phyloP scores from a whole-genome alignment of 2,329 filamentous ascomycete species.

The Diaporthe citriasiana region DNA sequence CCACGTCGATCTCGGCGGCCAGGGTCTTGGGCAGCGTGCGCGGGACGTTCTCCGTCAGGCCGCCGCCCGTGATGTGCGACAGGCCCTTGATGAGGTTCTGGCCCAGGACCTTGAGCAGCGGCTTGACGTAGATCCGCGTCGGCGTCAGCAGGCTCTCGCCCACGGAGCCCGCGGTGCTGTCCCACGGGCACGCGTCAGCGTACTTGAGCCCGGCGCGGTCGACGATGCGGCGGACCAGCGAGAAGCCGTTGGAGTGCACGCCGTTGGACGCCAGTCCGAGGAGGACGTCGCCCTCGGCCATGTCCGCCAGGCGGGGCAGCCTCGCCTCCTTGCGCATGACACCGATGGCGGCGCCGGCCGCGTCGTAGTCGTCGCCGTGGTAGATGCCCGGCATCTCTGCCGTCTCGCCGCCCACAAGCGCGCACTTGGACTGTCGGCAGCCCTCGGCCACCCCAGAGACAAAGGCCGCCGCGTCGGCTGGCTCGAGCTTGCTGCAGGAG shows the following conservation, averaged over 20 bases:
- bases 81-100: slow-evolving; percentile 86
- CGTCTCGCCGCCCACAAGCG: slow-evolving; percentile 96
- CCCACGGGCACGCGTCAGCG: slow-evolving; percentile 83
- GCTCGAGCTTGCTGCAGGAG: slow-evolving; percentile 89
- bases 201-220: slow-evolving; percentile 80
- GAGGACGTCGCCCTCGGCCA: slow-evolving; percentile 87
- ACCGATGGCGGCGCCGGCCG: slow-evolving; percentile 90
- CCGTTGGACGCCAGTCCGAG: slow-evolving; percentile 89
- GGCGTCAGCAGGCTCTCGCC: slow-evolving; percentile 88
- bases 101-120: slow-evolving; percentile 75
- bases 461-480: slow-evolving; percentile 84
- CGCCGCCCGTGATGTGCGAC: slow-evolving; percentile 96
- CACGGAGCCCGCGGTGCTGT: slow-evolving; percentile 62
- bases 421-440: slow-evolving; percentile 87
- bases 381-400: slow-evolving; percentile 99
- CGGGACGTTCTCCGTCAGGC: slow-evolving; percentile 92
- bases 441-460: slow-evolving; percentile 91
- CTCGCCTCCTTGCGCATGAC: slow-evolving; percentile 79
- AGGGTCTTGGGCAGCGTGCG: slow-evolving; percentile 88
- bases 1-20: slow-evolving; percentile 84
- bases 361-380: slow-evolving; percentile 89
- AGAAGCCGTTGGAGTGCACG: slow-evolving; percentile 97
- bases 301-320: slow-evolving; percentile 81
- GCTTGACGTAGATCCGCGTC: slow-evolving; percentile 93
- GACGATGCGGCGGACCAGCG: slow-evolving; percentile 92